phyloP scores from a whole-genome alignment of 1,284 basidiomycete species.

The Agaricales sp. region DNA sequence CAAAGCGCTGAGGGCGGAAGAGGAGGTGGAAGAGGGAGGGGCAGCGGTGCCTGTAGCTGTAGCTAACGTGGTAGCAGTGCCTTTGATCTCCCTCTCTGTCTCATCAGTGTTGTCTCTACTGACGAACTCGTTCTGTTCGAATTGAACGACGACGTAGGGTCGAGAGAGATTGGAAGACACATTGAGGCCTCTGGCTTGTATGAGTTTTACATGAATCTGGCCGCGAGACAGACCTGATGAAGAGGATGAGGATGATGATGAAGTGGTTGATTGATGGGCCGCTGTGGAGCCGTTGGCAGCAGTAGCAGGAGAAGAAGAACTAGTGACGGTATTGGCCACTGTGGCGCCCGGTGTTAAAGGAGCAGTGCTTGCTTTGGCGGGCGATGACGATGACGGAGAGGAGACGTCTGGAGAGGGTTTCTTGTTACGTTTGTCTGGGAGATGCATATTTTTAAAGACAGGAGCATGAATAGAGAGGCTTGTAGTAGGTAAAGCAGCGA shows the following conservation, averaged over 20 bases:
- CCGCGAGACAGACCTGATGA: constrained; percentile 35
- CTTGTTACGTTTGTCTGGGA: not conserved
- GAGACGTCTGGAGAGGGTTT: not conserved
- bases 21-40: constrained; percentile 46
- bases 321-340: too few relatives aligned
- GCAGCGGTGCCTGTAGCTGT: too few relatives aligned
- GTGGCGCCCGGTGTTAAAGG: too few relatives aligned
- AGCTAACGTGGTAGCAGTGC: constrained; percentile 59
- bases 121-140: constrained; percentile 99
- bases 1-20: constrained; percentile 55
- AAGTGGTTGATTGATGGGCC: not conserved
- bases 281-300: not conserved
- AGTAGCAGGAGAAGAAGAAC: constrained; percentile 3
- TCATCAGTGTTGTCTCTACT: constrained; percentile 84
- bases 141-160: constrained; percentile 96
- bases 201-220: constrained; percentile 92
- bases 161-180: constrained; percentile 56
- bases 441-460: constrained; percentile 44
- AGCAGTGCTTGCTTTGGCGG: constrained; percentile 28
- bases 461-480: constrained; percentile 68
- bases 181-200: constrained; percentile 83
- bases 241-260: constrained; percentile 30
- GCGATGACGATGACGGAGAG: constrained; percentile 34
- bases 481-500: constrained; percentile 12
- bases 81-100: constrained; percentile 80